These are phyloP conservation scores for Proliferodiscus dingleyae DNA, from an alignment of 2,329 filamentous ascomycete genomes.

Conservation along the genomic window DNA sequence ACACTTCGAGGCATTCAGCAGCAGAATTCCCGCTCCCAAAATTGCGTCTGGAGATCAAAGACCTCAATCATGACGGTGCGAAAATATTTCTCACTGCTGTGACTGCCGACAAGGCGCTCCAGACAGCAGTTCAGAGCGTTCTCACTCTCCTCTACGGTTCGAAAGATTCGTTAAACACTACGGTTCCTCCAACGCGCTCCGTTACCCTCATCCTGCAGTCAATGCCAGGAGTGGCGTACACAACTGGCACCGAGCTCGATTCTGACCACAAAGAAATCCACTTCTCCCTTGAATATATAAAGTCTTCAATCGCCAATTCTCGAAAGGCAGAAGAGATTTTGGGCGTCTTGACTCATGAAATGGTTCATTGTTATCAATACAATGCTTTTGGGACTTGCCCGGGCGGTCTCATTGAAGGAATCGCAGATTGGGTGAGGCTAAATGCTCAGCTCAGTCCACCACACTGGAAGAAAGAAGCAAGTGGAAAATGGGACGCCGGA, in stretches of 20 bases:
- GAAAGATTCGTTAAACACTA: slow-evolving; percentile 37
- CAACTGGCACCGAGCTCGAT: slow-evolving; percentile 73
- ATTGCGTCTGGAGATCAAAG: slow-evolving; percentile 55
- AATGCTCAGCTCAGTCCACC: slow-evolving; percentile 68
- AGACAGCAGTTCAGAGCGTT: slow-evolving; percentile 61
- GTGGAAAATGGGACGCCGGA: slow-evolving; percentile 73
- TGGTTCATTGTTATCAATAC: slow-evolving; percentile 93
- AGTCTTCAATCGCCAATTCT: slow-evolving; percentile 37
- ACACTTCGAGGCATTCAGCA: slow-evolving; percentile 4
- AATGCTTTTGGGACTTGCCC: slow-evolving; percentile 58
- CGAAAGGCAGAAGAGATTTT: slow-evolving; percentile 59
- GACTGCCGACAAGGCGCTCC: slow-evolving; percentile 57
- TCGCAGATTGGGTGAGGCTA: slow-evolving; percentile 89
- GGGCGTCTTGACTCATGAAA: slow-evolving; percentile 85
- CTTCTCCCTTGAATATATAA: slow-evolving; percentile 73
- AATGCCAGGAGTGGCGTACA: slow-evolving; percentile 86
- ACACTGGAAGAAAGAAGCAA: slow-evolving; percentile 65
- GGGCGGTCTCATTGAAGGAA: slow-evolving; percentile 79
- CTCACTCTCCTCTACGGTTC: slow-evolving; percentile 65
- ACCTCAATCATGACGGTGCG: slow-evolving; percentile 56
- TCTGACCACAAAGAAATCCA: slow-evolving; percentile 90
- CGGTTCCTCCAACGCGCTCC: slow-evolving; percentile 64
- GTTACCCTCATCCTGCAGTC: slow-evolving; percentile 76
- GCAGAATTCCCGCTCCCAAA: slow-evolving; percentile 43
- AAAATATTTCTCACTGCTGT: slow-evolving; percentile 62